Evolutionary conservation across 2,329 filamentous ascomycete genomes (phyloP), one percentile per base, ranked within the genome.

Genomic region (Clonostachys byssicola): DNA sequence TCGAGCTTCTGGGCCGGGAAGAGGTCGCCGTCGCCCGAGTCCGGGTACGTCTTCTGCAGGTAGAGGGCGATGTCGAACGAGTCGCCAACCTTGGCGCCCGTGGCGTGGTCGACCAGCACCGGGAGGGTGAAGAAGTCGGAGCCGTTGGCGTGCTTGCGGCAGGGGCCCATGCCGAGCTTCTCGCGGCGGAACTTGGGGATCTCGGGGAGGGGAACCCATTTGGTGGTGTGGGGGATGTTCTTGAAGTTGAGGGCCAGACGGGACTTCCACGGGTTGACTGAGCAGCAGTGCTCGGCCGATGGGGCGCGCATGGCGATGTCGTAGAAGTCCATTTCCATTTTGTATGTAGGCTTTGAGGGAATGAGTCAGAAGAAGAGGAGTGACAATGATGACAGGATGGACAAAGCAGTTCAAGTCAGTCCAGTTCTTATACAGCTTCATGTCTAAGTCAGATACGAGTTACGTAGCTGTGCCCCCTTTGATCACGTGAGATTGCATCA

Each of bases 21-120:
- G 3, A 85, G 66, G 42, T 70, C 59, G 1, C 71, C 69, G 2
- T 57, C 64, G 2, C 73, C 73, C 0, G 70, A 59, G 33, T 60
- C 48, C 0, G 79, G 77, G 47, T 78, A 82, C 0, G 59, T 68
- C 2, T 70, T 62, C 20, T 85, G 73, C 3, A 86, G 68, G 54
- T 84, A 78, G 23, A 74, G 61, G 7, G 83, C 83, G 50, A 86
- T 86, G 45, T 86, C 83, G 56, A 85, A 83, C 3, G 81, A 80
- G 62, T 87, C 83, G 6, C 83, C 83, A 4, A 85, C 47, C 0
- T 67, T 44, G 1, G 61, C 49, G 6, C 55, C 56, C 0, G 71
- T 74, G 16, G 55, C 47, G 0, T 66, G 58, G 44, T 85, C 77
- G 1, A 65, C 54, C 18, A 86, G 59, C 40, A 85, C 69, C 2